Evolutionary conservation across 176 grass and related monocot genomes (phyloP).

Genomic region (Stipa capillata): DNA sequence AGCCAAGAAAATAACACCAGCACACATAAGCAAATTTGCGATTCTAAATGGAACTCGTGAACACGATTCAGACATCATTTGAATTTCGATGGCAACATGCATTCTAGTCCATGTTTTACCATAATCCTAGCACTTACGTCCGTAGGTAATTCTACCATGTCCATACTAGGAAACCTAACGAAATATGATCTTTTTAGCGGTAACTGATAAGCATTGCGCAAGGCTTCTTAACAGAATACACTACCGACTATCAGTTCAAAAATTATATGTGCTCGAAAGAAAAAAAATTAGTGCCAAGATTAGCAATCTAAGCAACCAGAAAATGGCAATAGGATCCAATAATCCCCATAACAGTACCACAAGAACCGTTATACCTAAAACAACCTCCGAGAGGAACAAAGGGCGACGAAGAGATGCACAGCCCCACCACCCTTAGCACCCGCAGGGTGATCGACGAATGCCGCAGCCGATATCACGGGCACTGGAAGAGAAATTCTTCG

Average conservation of each 20-base stretch:
- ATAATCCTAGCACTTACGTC: neutral
- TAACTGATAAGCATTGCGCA: neutral
- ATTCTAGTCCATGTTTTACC: neutral
- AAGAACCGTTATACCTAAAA: neutral
- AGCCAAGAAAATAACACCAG: neutral
- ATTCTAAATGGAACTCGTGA: neutral
- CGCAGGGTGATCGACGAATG: slow-evolving; percentile 33
- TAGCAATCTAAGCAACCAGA: neutral
- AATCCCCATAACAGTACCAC: neutral
- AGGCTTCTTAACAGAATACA: neutral
- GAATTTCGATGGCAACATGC: neutral
- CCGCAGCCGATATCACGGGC: neutral
- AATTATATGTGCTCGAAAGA: no score
- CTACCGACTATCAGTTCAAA: neutral
- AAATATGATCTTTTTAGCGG: neutral
- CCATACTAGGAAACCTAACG: neutral
- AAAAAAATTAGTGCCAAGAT: neutral
- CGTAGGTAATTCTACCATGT: neutral
- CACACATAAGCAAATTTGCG: neutral
- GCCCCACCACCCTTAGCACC: neutral
- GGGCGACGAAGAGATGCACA: neutral
- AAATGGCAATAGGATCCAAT: neutral
- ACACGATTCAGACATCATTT: neutral
- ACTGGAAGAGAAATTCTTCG: neutral
- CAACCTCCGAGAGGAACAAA: neutral